Percentiles rank a stretch among this genome's conserved stretches.
phyloP scores from a whole-genome alignment of 441 rosid species.

The Flueggea neowawraea region DNA sequence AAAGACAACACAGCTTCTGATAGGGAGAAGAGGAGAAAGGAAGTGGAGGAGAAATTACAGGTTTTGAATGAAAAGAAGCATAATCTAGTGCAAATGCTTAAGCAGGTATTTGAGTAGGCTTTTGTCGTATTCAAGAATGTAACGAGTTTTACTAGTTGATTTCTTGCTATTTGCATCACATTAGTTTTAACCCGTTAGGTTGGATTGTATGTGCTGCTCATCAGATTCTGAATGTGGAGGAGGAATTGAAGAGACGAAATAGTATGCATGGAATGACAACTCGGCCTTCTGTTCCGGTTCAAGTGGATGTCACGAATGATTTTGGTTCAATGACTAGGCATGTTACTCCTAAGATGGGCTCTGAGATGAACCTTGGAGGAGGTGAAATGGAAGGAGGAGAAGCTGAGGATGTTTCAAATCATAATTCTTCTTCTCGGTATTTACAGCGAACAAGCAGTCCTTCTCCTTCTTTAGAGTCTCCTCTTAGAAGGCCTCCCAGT shows the following conservation, averaged over 20 bases:
- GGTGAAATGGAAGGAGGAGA: conserved; percentile 71
- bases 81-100: conserved; percentile 77
- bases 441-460: conserved; percentile 62
- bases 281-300: conserved; percentile 58
- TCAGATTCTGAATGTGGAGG: conserved; percentile 83
- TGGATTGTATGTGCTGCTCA: conserved; percentile 9
- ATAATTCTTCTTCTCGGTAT: conserved; percentile 46
- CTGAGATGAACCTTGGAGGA: conserved; percentile 51
- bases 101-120: conserved; percentile 43
- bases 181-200: background rate
- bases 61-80: conserved; percentile 78
- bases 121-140: too few species aligned
- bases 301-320: conserved; percentile 65
- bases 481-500: conserved; percentile 60
- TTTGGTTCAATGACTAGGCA: conserved; percentile 52
- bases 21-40: conserved; percentile 51
- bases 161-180: background rate
- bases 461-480: conserved; percentile 82
- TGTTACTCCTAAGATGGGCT: conserved; percentile 51
- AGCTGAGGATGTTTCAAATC: conserved; percentile 59
- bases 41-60: conserved; percentile 65
- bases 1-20: conserved; percentile 29
- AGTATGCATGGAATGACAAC: conserved; percentile 37
- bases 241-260: conserved; percentile 72
- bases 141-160: background rate